Conservation (phyloP, 768 basidiomycete species). For the Melanogaster broomeanus region DNA sequence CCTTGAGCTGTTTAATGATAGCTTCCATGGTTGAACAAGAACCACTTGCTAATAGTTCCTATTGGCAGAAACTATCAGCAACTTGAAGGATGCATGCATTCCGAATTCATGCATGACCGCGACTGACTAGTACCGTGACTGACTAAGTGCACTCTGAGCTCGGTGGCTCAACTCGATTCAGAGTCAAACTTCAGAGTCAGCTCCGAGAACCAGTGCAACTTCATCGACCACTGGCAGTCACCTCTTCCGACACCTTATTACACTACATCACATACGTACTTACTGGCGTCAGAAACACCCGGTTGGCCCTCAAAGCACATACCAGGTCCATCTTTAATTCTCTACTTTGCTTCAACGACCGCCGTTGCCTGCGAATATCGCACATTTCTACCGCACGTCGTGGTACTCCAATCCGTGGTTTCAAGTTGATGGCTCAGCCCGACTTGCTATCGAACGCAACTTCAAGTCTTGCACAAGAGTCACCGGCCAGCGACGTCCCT, state of each 20-base stretch:
- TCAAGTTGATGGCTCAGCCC: slow-evolving; percentile 20
- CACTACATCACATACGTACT: no score
- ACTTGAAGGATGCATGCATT: no score
- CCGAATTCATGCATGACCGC: no score
- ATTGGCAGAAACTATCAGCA: background rate
- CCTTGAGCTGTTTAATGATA: slow-evolving; percentile 28
- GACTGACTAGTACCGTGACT: no score
- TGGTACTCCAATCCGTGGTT: background rate
- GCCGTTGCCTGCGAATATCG: background rate
- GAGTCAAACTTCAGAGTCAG: no score
- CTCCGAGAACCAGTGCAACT: no score
- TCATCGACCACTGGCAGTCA: no score
- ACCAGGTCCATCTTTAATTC: background rate
- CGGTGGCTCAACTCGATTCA: no score
- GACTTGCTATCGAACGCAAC: slow-evolving; percentile 6
- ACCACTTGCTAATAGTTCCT: no score
- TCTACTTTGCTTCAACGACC: background rate
- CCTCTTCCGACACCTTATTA: no score
- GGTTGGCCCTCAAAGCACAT: background rate
- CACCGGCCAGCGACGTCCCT: slow-evolving; percentile 17
- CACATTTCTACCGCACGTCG: background rate
- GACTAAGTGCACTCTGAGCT: no score
- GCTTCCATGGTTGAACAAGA: slow-evolving; percentile 31
- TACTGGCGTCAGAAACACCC: no score
- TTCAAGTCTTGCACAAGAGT: slow-evolving; percentile 16